Evolutionary conservation across 805 yeast species (phyloP).

Genomic region (Nakazawaea molendinolei): DNA sequence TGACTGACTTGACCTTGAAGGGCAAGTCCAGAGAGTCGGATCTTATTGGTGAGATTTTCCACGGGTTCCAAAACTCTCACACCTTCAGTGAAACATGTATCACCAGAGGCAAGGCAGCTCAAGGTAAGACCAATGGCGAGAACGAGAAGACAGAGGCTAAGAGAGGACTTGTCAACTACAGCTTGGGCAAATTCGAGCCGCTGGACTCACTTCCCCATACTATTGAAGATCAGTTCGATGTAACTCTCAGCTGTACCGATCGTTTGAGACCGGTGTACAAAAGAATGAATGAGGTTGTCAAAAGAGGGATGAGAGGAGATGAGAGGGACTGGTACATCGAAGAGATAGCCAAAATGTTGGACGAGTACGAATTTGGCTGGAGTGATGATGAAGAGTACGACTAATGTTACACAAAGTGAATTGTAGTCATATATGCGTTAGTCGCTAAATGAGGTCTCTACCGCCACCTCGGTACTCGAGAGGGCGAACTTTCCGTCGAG

Average conservation of each 20-base stretch:
- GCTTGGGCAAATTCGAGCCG: too few relatives aligned
- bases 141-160: too few relatives aligned
- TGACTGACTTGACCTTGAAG: conserved; percentile 28
- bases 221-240: conserved; percentile 14
- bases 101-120: too few relatives aligned
- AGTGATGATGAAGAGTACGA: conserved; percentile 36
- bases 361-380: conserved; percentile 47
- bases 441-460: conserved; percentile 24
- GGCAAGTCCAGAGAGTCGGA: conserved; percentile 11
- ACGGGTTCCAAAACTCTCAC: conserved; percentile 11
- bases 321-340: conserved; percentile 51
- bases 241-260: conserved; percentile 19
- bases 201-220: conserved; percentile 28
- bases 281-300: conserved; percentile 20
- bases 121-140: too few relatives aligned
- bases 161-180: conserved; percentile 13
- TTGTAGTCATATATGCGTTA: not conserved
- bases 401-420: conserved; percentile 2
- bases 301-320: conserved; percentile 29
- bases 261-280: conserved; percentile 17
- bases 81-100: conserved; percentile 24
- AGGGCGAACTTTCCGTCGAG: conserved; percentile 23
- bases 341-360: conserved; percentile 34
- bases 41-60: conserved; percentile 7
- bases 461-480: conserved; percentile 31